Base-by-base conservation (phyloP, 176 grass and related monocot genomes). In the Oropetium thomaeum region DNA sequence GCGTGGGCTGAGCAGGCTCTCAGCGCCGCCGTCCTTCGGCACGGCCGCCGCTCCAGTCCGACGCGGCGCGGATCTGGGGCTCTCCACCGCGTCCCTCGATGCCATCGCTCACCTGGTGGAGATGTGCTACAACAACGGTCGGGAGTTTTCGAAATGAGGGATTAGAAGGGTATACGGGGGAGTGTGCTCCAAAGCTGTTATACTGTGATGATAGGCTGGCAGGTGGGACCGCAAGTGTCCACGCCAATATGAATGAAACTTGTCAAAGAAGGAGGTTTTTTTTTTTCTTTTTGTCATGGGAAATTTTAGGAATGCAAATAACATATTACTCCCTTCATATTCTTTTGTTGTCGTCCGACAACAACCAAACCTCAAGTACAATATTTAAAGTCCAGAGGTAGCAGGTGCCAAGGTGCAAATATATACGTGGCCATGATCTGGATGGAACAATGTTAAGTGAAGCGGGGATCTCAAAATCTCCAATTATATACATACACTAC, bases 1-100 rank as follows among this genome's bases (percentile, higher is more conserved):
- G 1, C 91, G 86, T 1, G 91, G 95, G 51, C 91, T 94, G 67
- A 98, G 81, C 7, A 94, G 37, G 37, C 70, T 37, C 0, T 28
- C 32, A 4, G 37, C 65, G 2, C 54, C 32, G 19, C 58, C 80
- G 25, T 83, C 84, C 84, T 92, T 91, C 61, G 61, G 7, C 54
- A 26, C 75, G 14, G 73, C 23, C 13, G 30, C 62, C 13, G 67
- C 8, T 12, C 33, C 35, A 28, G 23, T 26, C n/a, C 69, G 70
- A 28, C 37, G 76, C 32, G 39, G 69, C 1, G 74, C 76, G 15
- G 65, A 60, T 2, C 8, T 79, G 6, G 81, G 79, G 71, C 67
- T 86, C 71, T 65, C 62, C 38, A 12, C 74, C 66, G 60, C 30
- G 7, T 57, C 47, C 26, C 65, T 48, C 7, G 53, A 23, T 10